Base-by-base conservation (phyloP, 1,284 basidiomycete species). In the Leccinum griseonigrum region DNA sequence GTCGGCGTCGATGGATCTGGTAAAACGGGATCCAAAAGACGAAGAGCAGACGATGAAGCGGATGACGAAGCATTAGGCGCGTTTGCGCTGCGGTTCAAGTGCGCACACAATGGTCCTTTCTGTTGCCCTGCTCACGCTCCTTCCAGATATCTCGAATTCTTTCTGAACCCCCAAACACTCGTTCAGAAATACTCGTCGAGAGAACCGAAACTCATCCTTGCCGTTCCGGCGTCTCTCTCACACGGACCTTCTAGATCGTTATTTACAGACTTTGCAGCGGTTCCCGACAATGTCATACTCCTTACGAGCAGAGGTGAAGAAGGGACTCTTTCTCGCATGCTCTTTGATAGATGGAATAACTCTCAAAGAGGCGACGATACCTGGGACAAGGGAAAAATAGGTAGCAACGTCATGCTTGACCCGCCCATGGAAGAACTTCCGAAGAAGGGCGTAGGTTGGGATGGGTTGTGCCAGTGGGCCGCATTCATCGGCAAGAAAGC, bases 121-220 rank as follows among this genome's bases (percentile, higher is more conserved):
- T 43, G 8, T 28, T 48, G 29, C 54, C 52, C 3, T 40, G 31
- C 65, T 62, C 53, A 63, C 62, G 57, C 56, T 54, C 58, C 34
- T 46, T 50, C 26, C 67, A 97, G 95, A 68, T 87, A 95, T 74
- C 80, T 99, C 14, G 91, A 95, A 69, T 94, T 97, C 75, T 98
- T 95, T 76, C 79, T 90, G 1, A 92, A 86, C 63, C 87, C 94
- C 4, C 87, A 89, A 66, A 86, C 92, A 6, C 81, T 99, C 55
- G 79, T 93, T 52, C 85, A 92, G 63, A 88, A 87, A 3, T 91
- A 96, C 69, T 92, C 95, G 0, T 87, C 89, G 0, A 90, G 88
- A 66, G 87, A 92, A 61, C 94, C 97, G 0, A 98, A 98, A 73
- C 84, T 98, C 40, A 94, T 99, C 58, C 83, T 99, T 5, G 94